Evolutionary conservation across 345 rosid genomes (phyloP), one percentile per base, ranked within the genome.

Genomic region (Excoecaria cochinchinensis): DNA sequence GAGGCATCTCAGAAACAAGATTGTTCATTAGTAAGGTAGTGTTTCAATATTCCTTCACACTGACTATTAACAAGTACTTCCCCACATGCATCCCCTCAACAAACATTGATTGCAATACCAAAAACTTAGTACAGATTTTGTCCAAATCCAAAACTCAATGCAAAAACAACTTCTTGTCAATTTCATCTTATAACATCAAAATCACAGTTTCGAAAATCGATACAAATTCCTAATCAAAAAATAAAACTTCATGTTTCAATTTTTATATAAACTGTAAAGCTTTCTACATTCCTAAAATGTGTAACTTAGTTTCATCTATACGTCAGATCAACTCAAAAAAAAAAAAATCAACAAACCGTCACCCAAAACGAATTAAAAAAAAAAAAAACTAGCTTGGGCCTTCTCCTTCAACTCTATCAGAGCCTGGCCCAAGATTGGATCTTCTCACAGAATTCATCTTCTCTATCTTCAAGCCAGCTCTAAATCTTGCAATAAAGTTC

Each of bases 401-500:
- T 62, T 51, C 75, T 40, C 17, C 68, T 62, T 74, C 76, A 51
- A n/a, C 66, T 24, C 61, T 21, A 67, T 39, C 67, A 53, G 59
- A 24, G 0, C 67, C 63, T 15, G 82, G 96, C 68, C 94, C 95
- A 69, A 92, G 87, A 58, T 89, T 92, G 48, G 97, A 94, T 69
- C 87, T 84, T 44, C 79, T 85, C 6, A 70, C 79, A 15, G 98
- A 90, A 75, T 94, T 89, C 64, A 83, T 59, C 87, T 86, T 94
- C 89, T 94, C 97, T 85, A 87, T 59, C 72, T 67, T 85, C 84
- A 92, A 81, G 13, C 93, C 95, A 55, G 94, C 95, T 70, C 92
- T 90, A 83, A 92, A 90, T 64, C 84, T 88, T 21, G 94, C 91
- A 55, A 94, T 92, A 89, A 94, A 94, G 62, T 88, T 79, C 69